Conservation (phyloP, 2,329 filamentous ascomycete genomes). For the Talaromyces albobiverticillius region DNA sequence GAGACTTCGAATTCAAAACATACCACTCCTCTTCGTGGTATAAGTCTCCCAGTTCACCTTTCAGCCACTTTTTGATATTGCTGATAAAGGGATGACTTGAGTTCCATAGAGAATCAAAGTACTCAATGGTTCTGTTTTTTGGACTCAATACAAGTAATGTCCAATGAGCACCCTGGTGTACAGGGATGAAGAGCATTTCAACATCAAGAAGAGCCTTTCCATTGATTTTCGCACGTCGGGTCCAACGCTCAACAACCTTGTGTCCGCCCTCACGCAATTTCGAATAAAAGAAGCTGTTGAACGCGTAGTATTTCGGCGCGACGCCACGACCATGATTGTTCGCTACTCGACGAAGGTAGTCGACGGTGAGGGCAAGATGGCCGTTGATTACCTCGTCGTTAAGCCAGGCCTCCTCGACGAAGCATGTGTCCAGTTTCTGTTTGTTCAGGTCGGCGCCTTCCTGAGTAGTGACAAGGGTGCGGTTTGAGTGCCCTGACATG, state of each 20-base stretch:
- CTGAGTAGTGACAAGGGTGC: slow-evolving; percentile 30
- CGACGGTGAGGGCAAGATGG: slow-evolving; percentile 41
- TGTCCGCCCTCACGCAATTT: slow-evolving; percentile 42
- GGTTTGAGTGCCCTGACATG: slow-evolving; percentile 23
- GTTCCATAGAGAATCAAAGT: slow-evolving; percentile 48
- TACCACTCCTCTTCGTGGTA: slow-evolving; percentile 46
- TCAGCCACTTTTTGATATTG: slow-evolving; percentile 41
- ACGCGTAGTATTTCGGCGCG: slow-evolving; percentile 41
- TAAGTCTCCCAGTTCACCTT: slow-evolving; percentile 37
- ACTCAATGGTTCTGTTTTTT: slow-evolving; percentile 41
- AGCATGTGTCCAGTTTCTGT: slow-evolving; percentile 36
- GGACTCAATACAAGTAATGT: slow-evolving; percentile 48
- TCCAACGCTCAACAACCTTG: slow-evolving; percentile 41
- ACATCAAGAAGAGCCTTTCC: slow-evolving; percentile 42
- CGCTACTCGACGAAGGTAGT: slow-evolving; percentile 33
- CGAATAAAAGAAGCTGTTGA: slow-evolving; percentile 45
- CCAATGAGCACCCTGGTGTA: slow-evolving; percentile 48
- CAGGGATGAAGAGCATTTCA: slow-evolving; percentile 47
- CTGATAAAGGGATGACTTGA: slow-evolving; percentile 29
- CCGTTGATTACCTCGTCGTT: slow-evolving; percentile 49
- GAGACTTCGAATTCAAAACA: slow-evolving; percentile 36
- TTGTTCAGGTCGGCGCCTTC: slow-evolving; percentile 36
- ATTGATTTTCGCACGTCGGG: slow-evolving; percentile 46
- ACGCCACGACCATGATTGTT: slow-evolving; percentile 34
- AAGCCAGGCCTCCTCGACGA: slow-evolving; percentile 37